phyloP scores from a whole-genome alignment of 2,329 filamentous ascomycete genomes.

The Camillea tinctor region DNA sequence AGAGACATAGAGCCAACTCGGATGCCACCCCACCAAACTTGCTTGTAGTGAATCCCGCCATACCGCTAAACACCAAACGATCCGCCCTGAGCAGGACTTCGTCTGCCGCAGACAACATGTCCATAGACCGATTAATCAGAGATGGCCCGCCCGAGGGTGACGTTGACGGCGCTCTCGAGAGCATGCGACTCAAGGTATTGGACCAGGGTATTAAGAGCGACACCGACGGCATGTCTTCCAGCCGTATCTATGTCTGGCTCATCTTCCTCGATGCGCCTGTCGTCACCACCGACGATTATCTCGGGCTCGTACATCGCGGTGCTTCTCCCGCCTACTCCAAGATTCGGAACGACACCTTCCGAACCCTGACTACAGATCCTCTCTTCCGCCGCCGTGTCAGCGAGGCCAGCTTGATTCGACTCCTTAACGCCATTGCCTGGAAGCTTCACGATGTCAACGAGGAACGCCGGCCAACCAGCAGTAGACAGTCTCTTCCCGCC shows the following conservation, averaged over 20 bases:
- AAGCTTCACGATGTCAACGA: conserved; percentile 77
- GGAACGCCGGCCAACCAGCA: conserved; percentile 36
- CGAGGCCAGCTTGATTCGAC: conserved; percentile 88
- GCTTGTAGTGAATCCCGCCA: conserved; percentile 38
- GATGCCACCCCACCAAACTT: conserved; percentile 54
- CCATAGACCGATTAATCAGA: conserved; percentile 73
- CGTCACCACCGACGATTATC: conserved; percentile 82
- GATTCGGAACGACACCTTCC: conserved; percentile 97
- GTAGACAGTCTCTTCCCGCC: conserved; percentile 31
- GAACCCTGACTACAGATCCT: conserved; percentile 94
- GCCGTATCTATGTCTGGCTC: conserved; percentile 95
- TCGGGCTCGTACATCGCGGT: conserved; percentile 85
- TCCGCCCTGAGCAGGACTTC: conserved; percentile 45
- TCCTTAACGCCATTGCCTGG: conserved; percentile 95
- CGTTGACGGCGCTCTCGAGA: conserved; percentile 64
- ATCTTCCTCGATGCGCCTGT: conserved; percentile 87
- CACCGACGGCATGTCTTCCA: conserved; percentile 82
- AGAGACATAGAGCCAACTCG: conserved; percentile 69
- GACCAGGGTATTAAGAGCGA: conserved; percentile 76
- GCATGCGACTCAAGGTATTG: conserved; percentile 70
- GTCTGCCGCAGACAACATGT: conserved; percentile 53
- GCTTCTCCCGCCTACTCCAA: conserved; percentile 94
- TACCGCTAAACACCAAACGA: conserved; percentile 38
- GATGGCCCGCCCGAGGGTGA: conserved; percentile 77
- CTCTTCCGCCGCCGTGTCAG: conserved; percentile 93